A percentile compares a stretch with the other conserved stretches of the same genome.
Evolutionary conservation across 2,329 filamentous ascomycete genomes (phyloP).

Genomic region (Neofusicoccum ribis): DNA sequence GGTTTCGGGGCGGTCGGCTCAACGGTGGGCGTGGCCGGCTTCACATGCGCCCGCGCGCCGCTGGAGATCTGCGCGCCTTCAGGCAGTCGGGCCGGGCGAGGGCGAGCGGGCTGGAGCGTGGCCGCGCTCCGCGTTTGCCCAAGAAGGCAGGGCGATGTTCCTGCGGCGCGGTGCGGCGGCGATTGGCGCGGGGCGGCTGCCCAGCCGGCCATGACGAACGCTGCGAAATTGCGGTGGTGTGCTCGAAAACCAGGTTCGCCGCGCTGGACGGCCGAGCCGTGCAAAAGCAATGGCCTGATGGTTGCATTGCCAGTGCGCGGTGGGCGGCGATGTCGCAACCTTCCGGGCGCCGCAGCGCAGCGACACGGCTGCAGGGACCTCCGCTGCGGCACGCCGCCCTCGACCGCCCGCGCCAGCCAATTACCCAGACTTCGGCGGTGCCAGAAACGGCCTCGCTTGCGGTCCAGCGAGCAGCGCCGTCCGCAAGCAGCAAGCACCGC

Average conservation of each 20-base stretch:
- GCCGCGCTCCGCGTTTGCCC: neutral
- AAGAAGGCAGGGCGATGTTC: constrained; percentile 15
- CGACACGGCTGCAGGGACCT: neutral
- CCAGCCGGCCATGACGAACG: neutral
- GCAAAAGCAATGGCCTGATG: constrained; percentile 9
- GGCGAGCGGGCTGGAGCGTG: neutral
- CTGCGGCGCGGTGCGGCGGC: neutral
- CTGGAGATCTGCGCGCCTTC: constrained; percentile 15
- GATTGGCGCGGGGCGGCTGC: neutral
- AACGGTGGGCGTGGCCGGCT: constrained; percentile 7
- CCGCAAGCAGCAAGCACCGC: neutral
- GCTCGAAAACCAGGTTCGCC: constrained; percentile 4
- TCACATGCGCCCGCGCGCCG: neutral
- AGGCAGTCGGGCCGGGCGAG: constrained; percentile 12
- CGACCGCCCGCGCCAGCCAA: neutral
- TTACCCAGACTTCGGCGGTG: constrained; percentile 8
- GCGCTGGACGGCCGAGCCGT: neutral
- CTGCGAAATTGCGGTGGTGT: constrained; percentile 14
- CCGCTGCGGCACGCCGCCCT: neutral
- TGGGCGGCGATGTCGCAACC: neutral
- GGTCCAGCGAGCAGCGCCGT: neutral
- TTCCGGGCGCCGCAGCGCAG: neutral
- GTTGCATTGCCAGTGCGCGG: constrained; percentile 5
- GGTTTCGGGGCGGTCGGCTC: constrained; percentile 9
- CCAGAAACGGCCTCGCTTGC: constrained; percentile 1